These are phyloP conservation scores for Mytilinidion resinicola DNA, from an alignment of 495 filamentous ascomycete genomes.

Conservation along the genomic window DNA sequence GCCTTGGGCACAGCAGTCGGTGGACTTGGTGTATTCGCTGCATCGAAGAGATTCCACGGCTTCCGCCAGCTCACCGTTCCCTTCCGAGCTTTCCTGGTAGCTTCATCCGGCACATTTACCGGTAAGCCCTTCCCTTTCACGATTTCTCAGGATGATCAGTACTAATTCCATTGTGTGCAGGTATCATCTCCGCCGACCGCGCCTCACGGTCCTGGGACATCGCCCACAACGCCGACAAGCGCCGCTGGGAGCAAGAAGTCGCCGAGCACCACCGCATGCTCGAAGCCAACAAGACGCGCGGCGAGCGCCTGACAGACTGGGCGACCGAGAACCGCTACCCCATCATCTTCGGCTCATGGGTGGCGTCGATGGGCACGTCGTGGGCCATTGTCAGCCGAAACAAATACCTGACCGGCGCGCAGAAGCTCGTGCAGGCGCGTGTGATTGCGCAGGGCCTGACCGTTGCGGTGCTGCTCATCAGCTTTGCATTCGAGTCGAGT, in stretches of 20 bases:
- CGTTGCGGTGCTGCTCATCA: slow-evolving; percentile 77
- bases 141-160: neutral
- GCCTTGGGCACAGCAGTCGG: slow-evolving; percentile 57
- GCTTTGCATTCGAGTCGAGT: slow-evolving; percentile 80
- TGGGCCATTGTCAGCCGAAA: slow-evolving; percentile 73
- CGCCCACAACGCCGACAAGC: slow-evolving; percentile 55
- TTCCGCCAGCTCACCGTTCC: slow-evolving; percentile 78
- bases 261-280: slow-evolving; percentile 45
- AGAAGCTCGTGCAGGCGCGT: slow-evolving; percentile 96
- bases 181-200: slow-evolving; percentile 81
- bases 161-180: slow-evolving; percentile 20
- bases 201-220: slow-evolving; percentile 67
- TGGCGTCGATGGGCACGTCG: slow-evolving; percentile 71
- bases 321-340: slow-evolving; percentile 78
- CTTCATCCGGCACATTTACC: slow-evolving; percentile 72
- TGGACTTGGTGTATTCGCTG: slow-evolving; percentile 54
- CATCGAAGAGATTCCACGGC: slow-evolving; percentile 57
- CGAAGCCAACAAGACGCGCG: slow-evolving; percentile 47
- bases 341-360: slow-evolving; percentile 81
- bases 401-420: slow-evolving; percentile 62
- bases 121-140: slow-evolving; percentile 38
- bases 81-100: slow-evolving; percentile 85
- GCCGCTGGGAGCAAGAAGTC: slow-evolving; percentile 59
- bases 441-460: slow-evolving; percentile 97
- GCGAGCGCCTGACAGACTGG: slow-evolving; percentile 51